A percentile compares a stretch with the other conserved stretches of the same genome.
phyloP scores from a whole-genome alignment of 306 rosid genomes.

The Datisca glomerata region DNA sequence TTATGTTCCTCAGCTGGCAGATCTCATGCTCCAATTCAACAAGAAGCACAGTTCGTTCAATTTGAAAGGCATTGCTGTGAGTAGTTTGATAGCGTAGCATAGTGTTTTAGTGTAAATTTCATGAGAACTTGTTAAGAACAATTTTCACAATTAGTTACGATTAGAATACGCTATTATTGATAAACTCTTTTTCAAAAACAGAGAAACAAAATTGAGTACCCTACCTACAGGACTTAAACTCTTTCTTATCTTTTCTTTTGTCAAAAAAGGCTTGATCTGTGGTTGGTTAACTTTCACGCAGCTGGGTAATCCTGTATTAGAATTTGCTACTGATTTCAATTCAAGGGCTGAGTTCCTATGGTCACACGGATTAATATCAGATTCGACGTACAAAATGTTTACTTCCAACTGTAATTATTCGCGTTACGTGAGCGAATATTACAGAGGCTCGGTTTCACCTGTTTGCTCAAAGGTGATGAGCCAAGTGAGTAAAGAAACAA shows the following conservation, averaged over 20 bases:
- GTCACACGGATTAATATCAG: constrained; percentile 43
- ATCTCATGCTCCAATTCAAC: constrained; percentile 34
- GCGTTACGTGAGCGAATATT: constrained; percentile 29
- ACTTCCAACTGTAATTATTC: constrained; percentile 31
- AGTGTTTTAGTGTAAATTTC: too few species aligned
- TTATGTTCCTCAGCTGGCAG: constrained; percentile 50
- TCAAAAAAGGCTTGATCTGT: too few species aligned
- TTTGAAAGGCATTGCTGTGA: constrained; percentile 48
- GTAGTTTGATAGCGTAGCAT: too few species aligned
- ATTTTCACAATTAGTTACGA: too few species aligned
- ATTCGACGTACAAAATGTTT: constrained; percentile 27
- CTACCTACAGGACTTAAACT: too few species aligned
- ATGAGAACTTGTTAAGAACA: too few species aligned
- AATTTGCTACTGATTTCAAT: constrained; percentile 27
- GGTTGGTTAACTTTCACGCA: not conserved
- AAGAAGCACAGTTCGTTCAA: constrained; percentile 25
- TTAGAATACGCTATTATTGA: too few species aligned
- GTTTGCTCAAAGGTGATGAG: constrained; percentile 42
- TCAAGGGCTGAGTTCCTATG: constrained; percentile 37
- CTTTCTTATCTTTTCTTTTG: too few species aligned
- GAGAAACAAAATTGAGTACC: too few species aligned
- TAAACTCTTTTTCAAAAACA: too few species aligned
- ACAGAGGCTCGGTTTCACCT: constrained; percentile 21
- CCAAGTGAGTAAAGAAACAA: constrained; percentile 60
- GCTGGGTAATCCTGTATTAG: constrained; percentile 20